phyloP scores from a whole-genome alignment of 371 early-diverging fungal genomes.

The Rhizopus sp. region DNA sequence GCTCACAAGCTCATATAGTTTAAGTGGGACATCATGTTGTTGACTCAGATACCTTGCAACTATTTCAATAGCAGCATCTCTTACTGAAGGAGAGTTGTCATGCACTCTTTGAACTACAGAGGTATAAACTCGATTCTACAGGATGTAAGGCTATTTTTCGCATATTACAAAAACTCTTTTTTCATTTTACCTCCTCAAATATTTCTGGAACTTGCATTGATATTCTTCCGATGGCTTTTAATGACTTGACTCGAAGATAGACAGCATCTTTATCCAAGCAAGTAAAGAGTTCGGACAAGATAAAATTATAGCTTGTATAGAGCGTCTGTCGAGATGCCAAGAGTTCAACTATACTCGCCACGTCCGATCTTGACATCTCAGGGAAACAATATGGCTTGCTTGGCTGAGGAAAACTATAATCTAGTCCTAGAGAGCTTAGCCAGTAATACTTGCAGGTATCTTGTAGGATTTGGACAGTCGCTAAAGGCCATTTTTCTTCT shows the following conservation, averaged over 20 bases:
- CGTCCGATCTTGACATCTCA: slow-evolving; percentile 31
- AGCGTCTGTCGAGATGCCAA: slow-evolving; percentile 62
- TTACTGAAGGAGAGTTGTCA: slow-evolving; percentile 84
- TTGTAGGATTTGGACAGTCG: slow-evolving; percentile 8
- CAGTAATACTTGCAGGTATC: slow-evolving; percentile 29
- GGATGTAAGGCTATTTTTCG: not conserved
- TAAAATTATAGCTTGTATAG: slow-evolving; percentile 66
- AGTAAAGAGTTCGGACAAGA: slow-evolving; percentile 64
- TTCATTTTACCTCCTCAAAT: slow-evolving; percentile 47
- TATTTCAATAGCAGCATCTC: slow-evolving; percentile 90
- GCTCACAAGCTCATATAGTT: slow-evolving; percentile 77
- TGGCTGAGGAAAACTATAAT: slow-evolving; percentile 7
- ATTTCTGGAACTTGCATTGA: slow-evolving; percentile 66
- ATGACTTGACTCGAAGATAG: slow-evolving; percentile 70
- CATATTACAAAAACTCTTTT: no score
- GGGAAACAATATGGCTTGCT: slow-evolving; percentile 21
- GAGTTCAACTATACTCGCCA: slow-evolving; percentile 41
- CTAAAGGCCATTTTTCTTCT: slow-evolving; percentile 22
- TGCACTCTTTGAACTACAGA: slow-evolving; percentile 74
- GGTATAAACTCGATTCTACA: slow-evolving; percentile 61
- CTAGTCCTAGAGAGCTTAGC: slow-evolving; percentile 16
- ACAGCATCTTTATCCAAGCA: slow-evolving; percentile 70
- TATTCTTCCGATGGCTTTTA: slow-evolving; percentile 76
- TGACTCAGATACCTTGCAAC: slow-evolving; percentile 78
- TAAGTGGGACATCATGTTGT: slow-evolving; percentile 58